A percentile compares a stretch with the other conserved stretches of the same genome.
Conservation (phyloP, 2,329 filamentous ascomycete genomes). For the Fusarium buharicum region DNA sequence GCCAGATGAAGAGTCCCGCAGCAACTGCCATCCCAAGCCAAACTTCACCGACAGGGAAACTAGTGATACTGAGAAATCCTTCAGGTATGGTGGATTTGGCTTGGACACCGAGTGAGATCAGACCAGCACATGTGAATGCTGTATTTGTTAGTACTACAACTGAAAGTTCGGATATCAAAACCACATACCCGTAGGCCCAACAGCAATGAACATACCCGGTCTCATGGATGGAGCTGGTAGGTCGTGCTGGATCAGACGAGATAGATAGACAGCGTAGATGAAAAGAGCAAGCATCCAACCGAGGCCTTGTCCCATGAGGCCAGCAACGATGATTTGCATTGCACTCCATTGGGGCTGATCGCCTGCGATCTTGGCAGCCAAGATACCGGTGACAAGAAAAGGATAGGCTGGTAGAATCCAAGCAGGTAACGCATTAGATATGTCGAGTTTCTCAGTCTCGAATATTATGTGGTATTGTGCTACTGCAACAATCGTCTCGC, state of each 20-base stretch:
- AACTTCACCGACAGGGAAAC: constrained; percentile 8
- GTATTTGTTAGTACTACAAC: rapidly evolving
- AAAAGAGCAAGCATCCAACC: constrained; percentile 28
- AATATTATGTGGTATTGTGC: constrained; percentile 19
- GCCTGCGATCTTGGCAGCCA: constrained; percentile 14
- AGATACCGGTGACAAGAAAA: constrained; percentile 20
- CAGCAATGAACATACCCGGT: constrained; percentile 18
- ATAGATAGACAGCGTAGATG: constrained; percentile 21
- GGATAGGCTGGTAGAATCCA: constrained; percentile 28
- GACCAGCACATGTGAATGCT: constrained; percentile 15
- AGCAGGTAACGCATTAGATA: constrained; percentile 11
- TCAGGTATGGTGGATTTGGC: constrained; percentile 8
- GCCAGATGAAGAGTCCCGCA: constrained; percentile 23
- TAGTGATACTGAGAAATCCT: constrained; percentile 5
- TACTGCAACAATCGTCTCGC: constrained; percentile 22
- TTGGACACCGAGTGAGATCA: constrained; percentile 12
- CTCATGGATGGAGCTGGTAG: constrained; percentile 1
- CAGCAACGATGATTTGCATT: constrained; percentile 16
- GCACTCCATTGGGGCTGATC: constrained; percentile 21
- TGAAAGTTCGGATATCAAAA: rapidly evolving
- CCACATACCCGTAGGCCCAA: constrained; percentile 17
- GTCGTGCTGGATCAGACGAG: constrained; percentile 21
- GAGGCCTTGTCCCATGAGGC: constrained; percentile 21
- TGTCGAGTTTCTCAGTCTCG: constrained; percentile 8
- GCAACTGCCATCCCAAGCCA: constrained; percentile 15